Evolutionary conservation across 1,284 basidiomycete genomes (phyloP), one percentile per base, ranked within the genome.

Genomic region (Puccinia hordei): DNA sequence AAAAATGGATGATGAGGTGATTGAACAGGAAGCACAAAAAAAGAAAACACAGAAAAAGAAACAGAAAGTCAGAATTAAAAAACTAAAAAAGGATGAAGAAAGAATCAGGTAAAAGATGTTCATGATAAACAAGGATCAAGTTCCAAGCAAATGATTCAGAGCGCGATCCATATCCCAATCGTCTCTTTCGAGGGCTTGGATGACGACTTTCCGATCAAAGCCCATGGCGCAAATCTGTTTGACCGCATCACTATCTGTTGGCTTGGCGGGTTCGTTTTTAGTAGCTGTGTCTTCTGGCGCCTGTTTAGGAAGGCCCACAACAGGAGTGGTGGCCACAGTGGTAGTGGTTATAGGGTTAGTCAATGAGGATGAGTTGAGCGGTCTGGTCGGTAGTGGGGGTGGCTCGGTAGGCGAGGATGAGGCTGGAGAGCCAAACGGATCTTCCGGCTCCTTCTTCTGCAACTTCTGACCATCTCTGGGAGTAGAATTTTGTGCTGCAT

Each of bases 151-250:
- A 63, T 79, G 77, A 63, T 79, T 72, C 46, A 79, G 63, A 6
- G 77, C 77, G 24, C 68, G 46, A 27, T 59, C 55, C 41, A 79
- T 55, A 63, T 79, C 53, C 51, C 77, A 66, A 33, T 63, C 77
- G 35, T 59, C 77, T 63, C 65, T 41, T 44, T 79, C 66, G 38
- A 79, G 71, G 22, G 77, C 77, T 24, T 72, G 35, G 35, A 72
- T 72, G 15, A 68, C 77, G 15, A 79, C 68, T 35, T 61, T 61
- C 9, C 68, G 49, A 35, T 53, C 65, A 44, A 79, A 79, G 24
- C 77, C 77, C 77, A 79, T 79, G 8, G 68, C 49, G 49, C 77
- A 79, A 49, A 79, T 79, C 35, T 79, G 68, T 46, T 79, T 46
- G 12, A 79, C 68, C 33, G 53, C 77, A 10, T 61, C 30, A 53